Percentiles rank a stretch among this genome's conserved stretches.
Evolutionary conservation across 352 stramenopile species (phyloP).

Genomic region (Pythium rishiriense): DNA sequence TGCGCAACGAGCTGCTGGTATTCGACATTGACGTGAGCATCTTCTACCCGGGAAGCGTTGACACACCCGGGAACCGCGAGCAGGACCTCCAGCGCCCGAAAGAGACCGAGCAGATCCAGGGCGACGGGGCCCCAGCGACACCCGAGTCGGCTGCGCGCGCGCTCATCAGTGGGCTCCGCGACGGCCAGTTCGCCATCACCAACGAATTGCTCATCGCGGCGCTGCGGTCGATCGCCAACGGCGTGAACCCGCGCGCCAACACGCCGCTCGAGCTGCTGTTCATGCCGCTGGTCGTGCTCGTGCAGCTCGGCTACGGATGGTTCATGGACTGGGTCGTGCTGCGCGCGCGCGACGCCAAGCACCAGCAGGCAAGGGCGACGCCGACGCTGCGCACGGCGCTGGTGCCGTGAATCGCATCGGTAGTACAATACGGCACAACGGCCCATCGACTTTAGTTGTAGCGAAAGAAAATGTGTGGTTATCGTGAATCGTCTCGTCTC

Average conservation of each 20-base stretch:
- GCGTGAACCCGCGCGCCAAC: slow-evolving; percentile 39
- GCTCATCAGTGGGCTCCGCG: slow-evolving; percentile 37
- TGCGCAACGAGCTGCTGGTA: slow-evolving; percentile 48
- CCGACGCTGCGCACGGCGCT: neutral
- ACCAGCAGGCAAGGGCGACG: neutral
- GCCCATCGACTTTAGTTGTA: neutral
- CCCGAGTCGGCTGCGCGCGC: slow-evolving; percentile 36
- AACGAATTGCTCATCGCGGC: slow-evolving; percentile 49
- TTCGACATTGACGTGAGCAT: slow-evolving; percentile 42
- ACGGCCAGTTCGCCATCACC: slow-evolving; percentile 54
- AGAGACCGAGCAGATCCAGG: slow-evolving; percentile 49
- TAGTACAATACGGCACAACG: no score
- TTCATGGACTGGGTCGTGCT: slow-evolving; percentile 47
- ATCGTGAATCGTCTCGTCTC: neutral
- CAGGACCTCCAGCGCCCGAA: slow-evolving; percentile 40
- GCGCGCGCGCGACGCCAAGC: neutral
- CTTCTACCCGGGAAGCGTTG: slow-evolving; percentile 51
- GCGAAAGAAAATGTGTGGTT: no score
- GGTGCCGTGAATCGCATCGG: neutral
- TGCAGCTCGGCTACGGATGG: slow-evolving; percentile 37
- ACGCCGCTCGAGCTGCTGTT: slow-evolving; percentile 38
- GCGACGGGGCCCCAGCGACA: slow-evolving; percentile 24
- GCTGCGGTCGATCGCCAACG: slow-evolving; percentile 47
- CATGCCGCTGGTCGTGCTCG: slow-evolving; percentile 34
- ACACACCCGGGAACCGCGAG: slow-evolving; percentile 40